Percentiles rank a stretch among this genome's conserved stretches.
phyloP scores from a whole-genome alignment of 2,329 filamentous ascomycete genomes.

The Microdochium paspali region DNA sequence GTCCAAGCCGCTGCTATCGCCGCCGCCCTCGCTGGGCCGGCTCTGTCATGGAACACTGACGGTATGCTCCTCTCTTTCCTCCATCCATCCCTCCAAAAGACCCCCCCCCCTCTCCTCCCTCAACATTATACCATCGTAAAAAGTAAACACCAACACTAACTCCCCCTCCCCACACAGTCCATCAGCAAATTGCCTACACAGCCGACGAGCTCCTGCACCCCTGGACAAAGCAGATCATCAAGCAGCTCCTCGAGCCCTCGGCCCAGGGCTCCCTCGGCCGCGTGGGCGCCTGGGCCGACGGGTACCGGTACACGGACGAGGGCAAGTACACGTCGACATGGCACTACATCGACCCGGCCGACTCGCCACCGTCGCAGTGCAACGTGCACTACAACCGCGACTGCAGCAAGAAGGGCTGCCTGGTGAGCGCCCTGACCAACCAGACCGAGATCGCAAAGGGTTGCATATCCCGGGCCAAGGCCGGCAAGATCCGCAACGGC shows the following conservation, averaged over 20 bases:
- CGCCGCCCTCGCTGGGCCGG: conserved; percentile 5
- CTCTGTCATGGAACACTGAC: conserved; percentile 10
- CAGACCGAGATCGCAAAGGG: conserved; percentile 11
- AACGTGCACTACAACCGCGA: conserved; percentile 25
- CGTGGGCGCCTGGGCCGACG: conserved; percentile 30
- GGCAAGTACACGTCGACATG: conserved; percentile 24
- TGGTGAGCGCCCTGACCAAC: conserved; percentile 15
- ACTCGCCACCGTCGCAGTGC: conserved; percentile 25
- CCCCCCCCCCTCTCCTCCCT: no score
- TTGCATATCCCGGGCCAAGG: conserved; percentile 8
- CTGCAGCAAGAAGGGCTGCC: conserved; percentile 21
- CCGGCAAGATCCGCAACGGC: conserved; percentile 7
- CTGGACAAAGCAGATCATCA: conserved; percentile 13
- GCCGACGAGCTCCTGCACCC: conserved; percentile 11
- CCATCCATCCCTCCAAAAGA: no score
- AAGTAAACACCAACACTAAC: no score
- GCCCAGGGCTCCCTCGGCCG: conserved; percentile 21
- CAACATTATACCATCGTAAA: no score
- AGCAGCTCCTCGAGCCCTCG: conserved; percentile 20
- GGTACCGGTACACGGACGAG: conserved; percentile 20
- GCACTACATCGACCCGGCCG: conserved; percentile 31
- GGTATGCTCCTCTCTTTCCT: conserved; percentile 6
- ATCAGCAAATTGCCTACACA: conserved; percentile 11
- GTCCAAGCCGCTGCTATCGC: conserved; percentile 5
- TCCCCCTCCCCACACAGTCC: conserved; percentile 6